phyloP scores from a whole-genome alignment of 2,329 filamentous ascomycete species.

The Ophiostoma perfectum region DNA sequence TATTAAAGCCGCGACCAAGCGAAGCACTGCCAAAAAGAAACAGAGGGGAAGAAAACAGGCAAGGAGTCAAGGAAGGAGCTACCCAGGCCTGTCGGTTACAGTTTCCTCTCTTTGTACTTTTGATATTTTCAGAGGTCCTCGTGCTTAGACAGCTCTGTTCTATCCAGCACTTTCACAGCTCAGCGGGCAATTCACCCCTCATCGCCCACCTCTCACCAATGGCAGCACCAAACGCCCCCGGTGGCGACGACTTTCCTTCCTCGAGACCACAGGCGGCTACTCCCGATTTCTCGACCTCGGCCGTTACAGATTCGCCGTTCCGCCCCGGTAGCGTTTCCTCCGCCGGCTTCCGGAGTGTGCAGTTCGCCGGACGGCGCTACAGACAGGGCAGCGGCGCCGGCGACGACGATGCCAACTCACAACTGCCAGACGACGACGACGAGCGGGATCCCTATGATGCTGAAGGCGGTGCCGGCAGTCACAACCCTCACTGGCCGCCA shows the following conservation, averaged over 20 bases:
- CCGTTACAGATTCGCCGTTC: slow-evolving; percentile 18
- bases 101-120: neutral
- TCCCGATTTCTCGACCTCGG: slow-evolving; percentile 15
- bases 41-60: neutral
- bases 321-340: slow-evolving; percentile 22
- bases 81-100: neutral
- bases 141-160: too few relatives aligned
- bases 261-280: neutral
- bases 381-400: neutral
- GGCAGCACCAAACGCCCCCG: slow-evolving; percentile 4
- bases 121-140: neutral
- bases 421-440: slow-evolving; percentile 18
- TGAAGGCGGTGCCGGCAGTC: slow-evolving; percentile 6
- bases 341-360: slow-evolving; percentile 23
- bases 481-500: slow-evolving; percentile 21
- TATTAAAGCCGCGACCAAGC: neutral
- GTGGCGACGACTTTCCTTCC: neutral
- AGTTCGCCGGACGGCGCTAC: slow-evolving; percentile 18
- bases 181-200: neutral
- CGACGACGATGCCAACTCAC: slow-evolving; percentile 14
- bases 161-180: neutral
- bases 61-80: slow-evolving; percentile 2
- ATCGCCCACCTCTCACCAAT: neutral
- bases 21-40: neutral
- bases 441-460: slow-evolving; percentile 1